These are phyloP conservation scores for Noccaea caerulescens DNA, from an alignment of 345 rosid genomes.

Conservation along the genomic window DNA sequence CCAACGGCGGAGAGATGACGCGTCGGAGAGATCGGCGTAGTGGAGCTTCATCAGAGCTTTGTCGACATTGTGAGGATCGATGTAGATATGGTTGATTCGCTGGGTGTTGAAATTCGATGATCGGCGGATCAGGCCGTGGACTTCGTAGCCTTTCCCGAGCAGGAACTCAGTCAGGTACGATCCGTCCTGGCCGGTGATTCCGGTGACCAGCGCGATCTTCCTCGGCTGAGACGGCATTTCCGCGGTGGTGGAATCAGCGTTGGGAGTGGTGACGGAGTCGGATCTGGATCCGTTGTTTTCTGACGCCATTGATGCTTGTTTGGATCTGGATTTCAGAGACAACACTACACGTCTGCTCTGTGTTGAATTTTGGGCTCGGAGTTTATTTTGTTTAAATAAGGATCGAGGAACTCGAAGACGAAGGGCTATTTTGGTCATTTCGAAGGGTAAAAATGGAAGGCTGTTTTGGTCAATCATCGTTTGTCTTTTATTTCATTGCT, in stretches of 20 bases:
- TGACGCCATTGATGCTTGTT: conserved; percentile 48
- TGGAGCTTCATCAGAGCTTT: conserved; percentile 85
- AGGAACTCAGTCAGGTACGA: conserved; percentile 85
- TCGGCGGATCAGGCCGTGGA: conserved; percentile 86
- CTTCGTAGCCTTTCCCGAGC: conserved; percentile 76
- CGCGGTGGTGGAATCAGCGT: conserved; percentile 21
- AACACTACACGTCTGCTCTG: conserved; percentile 14
- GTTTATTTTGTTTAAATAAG: conserved; percentile 29
- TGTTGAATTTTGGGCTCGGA: conserved; percentile 29
- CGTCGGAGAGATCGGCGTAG: conserved; percentile 79
- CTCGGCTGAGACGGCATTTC: conserved; percentile 38
- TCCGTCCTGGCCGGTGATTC: conserved; percentile 94
- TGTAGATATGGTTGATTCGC: conserved; percentile 87
- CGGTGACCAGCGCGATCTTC: conserved; percentile 72
- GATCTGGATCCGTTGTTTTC: conserved; percentile 44
- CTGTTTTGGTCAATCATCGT: background rate
- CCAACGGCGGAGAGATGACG: conserved; percentile 92
- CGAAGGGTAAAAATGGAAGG: fast-evolving
- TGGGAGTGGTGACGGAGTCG: conserved; percentile 22
- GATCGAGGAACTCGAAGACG: conserved; percentile 28
- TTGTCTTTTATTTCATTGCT: background rate
- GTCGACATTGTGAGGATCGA: conserved; percentile 82
- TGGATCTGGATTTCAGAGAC: conserved; percentile 39
- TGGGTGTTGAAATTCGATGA: conserved; percentile 94
- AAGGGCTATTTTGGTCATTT: conserved; percentile 26